Evolutionary conservation across 306 rosid species (phyloP).

Genomic region (Astragalus membranaceus): DNA sequence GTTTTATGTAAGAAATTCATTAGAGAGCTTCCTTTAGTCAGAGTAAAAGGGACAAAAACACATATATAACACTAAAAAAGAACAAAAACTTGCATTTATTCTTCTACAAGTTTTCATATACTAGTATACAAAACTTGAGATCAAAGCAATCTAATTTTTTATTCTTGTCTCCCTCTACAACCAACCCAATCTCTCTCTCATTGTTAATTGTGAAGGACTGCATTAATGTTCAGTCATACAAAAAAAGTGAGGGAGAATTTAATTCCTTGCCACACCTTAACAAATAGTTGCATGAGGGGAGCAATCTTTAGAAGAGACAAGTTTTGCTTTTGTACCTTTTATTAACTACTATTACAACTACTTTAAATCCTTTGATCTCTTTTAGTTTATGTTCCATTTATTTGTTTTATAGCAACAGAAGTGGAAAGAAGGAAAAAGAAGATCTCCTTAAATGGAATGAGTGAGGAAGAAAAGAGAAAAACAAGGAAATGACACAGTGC

Average conservation of each 20-base stretch:
- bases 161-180: background rate
- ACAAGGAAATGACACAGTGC: constrained; percentile 47
- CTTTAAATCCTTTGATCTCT: constrained; percentile 16
- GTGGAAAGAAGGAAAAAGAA: constrained; percentile 28
- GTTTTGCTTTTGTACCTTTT: constrained; percentile 32
- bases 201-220: constrained; percentile 12
- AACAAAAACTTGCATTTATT: constrained; percentile 34
- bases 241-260: constrained; percentile 43
- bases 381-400: constrained; percentile 6
- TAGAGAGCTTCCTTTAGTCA: constrained; percentile 28
- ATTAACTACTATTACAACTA: constrained; percentile 7
- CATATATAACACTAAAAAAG: constrained; percentile 5
- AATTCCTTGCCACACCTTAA: constrained; percentile 40
- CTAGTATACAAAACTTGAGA: constrained; percentile 43
- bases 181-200: constrained; percentile 22
- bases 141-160: constrained; percentile 44
- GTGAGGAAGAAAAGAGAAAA: constrained; percentile 19
- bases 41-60: constrained; percentile 31
- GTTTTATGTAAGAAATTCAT: constrained; percentile 11
- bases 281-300: constrained; percentile 40
- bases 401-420: constrained; percentile 13
- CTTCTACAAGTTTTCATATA: constrained; percentile 42
- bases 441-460: constrained; percentile 32
- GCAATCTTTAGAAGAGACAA: constrained; percentile 39
- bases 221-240: constrained; percentile 17